Evolutionary conservation across 2,329 filamentous ascomycete species (phyloP), one percentile per base, ranked within the genome.

Genomic region (Phyllosticta paracitricarpa): DNA sequence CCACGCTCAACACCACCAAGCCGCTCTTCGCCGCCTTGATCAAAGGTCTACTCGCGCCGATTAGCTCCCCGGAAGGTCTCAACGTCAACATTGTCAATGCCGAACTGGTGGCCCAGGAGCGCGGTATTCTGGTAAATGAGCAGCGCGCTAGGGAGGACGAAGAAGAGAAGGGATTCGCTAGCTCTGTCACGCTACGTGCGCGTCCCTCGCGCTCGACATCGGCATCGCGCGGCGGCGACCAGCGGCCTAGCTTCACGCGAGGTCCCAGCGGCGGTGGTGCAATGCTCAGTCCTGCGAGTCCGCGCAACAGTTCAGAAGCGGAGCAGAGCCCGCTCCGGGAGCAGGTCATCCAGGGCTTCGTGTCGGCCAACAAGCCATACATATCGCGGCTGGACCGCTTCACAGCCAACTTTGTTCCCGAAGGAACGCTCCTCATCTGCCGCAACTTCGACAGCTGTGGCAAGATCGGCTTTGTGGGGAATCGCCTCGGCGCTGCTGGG

Each of bases 21-120:
- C 89, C 89, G 0, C 80, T 94, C 2, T 90, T 89, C 65, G 89
- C 89, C 0, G 89, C 89, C 0, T 77, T 93, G 1, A 84, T 93
- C 65, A 92, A 91, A 71, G 89, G 89, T 0, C 80, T 94, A 0
- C 81, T 89, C 6, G 81, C 82, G 0, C 83, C 84, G 1, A 88
- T 93, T 65, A 51, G 51, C 25, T 84, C 85, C 61, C 78, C 81
- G 0, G 86, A 88, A 67, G 86, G 85, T 61, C 78, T 80, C 0
- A 86, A 88, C 68, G 86, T 92, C 67, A 93, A 92, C 75, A 91
- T 94, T 63, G 89, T 94, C 66, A 93, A 94, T 68, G 89, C 89
- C 0, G 81, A 84, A 53, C 78, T 91, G 26, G 82, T 92, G 14
- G 89, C 89, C 22, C 86, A 84, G 65, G 87, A 91, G 67, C 88